Percentiles rank a stretch among this genome's conserved stretches.
Evolutionary conservation across 148 eudicot genomes (phyloP).

Genomic region (Polygonum maritimum): DNA sequence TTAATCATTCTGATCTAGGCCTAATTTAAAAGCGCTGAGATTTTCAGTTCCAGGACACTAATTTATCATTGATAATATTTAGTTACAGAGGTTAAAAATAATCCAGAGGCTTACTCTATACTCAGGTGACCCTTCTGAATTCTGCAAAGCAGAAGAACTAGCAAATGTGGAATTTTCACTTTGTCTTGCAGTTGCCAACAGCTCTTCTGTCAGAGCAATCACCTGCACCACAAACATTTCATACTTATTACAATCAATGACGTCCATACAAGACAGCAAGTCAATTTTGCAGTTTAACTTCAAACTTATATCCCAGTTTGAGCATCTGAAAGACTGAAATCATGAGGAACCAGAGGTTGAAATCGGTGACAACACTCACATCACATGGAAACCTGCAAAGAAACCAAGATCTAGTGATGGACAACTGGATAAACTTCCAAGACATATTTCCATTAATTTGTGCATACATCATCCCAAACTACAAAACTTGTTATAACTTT

Average conservation of each 20-base stretch:
- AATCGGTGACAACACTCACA: slow-evolving; percentile 31
- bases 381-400: slow-evolving; percentile 87
- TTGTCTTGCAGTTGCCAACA: slow-evolving; percentile 79
- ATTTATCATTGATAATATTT: not conserved
- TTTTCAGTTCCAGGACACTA: not conserved
- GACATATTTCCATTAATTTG: slow-evolving; percentile 6
- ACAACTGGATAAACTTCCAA: slow-evolving; percentile 40
- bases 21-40: not conserved
- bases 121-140: slow-evolving; percentile 24
- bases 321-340: slow-evolving; percentile 77
- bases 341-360: slow-evolving; percentile 57
- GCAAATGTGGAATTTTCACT: slow-evolving; percentile 48
- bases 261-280: slow-evolving; percentile 6
- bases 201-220: slow-evolving; percentile 86
- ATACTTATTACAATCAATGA: not conserved
- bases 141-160: slow-evolving; percentile 31
- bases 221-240: slow-evolving; percentile 42
- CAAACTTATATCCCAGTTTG: slow-evolving; percentile 48
- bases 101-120: slow-evolving; percentile 27
- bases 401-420: slow-evolving; percentile 86
- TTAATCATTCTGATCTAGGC: not conserved
- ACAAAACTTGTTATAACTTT: not conserved
- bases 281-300: slow-evolving; percentile 20
- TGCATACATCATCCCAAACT: not conserved
- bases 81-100: not conserved